Evolutionary conservation across 1,284 basidiomycete species (phyloP), one percentile per base, ranked within the genome.

Genomic region (Ustilago curta): DNA sequence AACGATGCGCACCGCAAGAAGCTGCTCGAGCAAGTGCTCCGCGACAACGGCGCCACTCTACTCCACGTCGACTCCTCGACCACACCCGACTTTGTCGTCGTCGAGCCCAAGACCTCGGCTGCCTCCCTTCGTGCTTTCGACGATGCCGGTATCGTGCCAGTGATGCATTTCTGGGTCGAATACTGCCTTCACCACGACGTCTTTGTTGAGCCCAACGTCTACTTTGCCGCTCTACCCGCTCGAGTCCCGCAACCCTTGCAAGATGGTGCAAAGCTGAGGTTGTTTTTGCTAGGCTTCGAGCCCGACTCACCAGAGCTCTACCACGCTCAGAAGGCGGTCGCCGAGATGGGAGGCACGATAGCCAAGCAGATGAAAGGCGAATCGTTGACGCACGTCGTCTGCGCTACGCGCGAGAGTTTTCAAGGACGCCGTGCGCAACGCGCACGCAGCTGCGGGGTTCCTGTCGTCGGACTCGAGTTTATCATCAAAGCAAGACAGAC

Each of bases 121-220:
- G 23, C 40, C 53, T 18, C 54, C 37, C 39, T 68, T 23, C 18
- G 58, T 14, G 59, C 56, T 7, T 9, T 51, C 12, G 18, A 35
- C 25, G 47, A 66, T 29, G 62, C 61, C 37, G 40, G 31, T 5
- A 44, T 23, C 9, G n/a, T 40, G n/a, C 61, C 66, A 9, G 79
- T 76, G 29, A 70, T 71, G 21, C 79, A 80, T 54, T 73, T 74
- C 70, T 81, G 79, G 77, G 58, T 81, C 68, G 79, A 79, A 49
- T 73, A 65, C 54, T 79, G 77, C 53, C 63, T 79, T n/a, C 63
- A 79, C 53, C 56, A 76, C 59, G 74, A 78, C 35, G 4, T 25
- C 23, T 59, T 76, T n/a, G 49, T 76, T 31, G 77, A 79, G 40
- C 75, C 75, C 0, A 18, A 23, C 14, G 45, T 43, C 3, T 73